Conservation (phyloP, 129 eudicot genomes). For the Lactuca sativa region DNA sequence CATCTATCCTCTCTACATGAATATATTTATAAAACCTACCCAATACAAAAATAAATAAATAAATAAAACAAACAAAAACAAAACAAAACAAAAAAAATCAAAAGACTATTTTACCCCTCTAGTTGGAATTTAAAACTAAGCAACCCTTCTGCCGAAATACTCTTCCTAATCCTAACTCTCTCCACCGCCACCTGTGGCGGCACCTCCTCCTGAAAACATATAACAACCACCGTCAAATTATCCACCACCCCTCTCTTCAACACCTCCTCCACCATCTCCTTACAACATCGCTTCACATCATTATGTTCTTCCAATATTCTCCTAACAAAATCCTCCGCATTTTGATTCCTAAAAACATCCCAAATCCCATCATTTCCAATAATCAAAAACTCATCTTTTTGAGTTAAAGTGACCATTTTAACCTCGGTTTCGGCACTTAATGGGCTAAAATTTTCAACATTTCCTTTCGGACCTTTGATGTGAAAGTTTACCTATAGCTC, state of each 20-base stretch:
- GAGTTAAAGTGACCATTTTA: slow-evolving; percentile 51
- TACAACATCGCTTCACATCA: slow-evolving; percentile 57
- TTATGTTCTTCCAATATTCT: slow-evolving; percentile 61
- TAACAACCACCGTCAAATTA: slow-evolving; percentile 67
- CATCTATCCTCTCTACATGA: slow-evolving; percentile 26
- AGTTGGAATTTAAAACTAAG: slow-evolving; percentile 52
- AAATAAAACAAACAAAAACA: too few relatives aligned
- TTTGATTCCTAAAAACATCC: slow-evolving; percentile 76
- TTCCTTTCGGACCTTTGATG: too few relatives aligned
- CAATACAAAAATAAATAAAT: too few relatives aligned
- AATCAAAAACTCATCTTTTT: slow-evolving; percentile 72
- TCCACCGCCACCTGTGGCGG: slow-evolving; percentile 49
- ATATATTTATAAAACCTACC: slow-evolving; percentile 38
- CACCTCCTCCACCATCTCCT: slow-evolving; percentile 69
- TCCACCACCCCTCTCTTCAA: slow-evolving; percentile 57
- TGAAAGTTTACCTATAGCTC: too few relatives aligned
- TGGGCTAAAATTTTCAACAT: slow-evolving; percentile 38
- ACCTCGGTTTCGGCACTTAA: slow-evolving; percentile 79
- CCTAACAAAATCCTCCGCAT: slow-evolving; percentile 71
- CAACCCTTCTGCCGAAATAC: slow-evolving; percentile 72
- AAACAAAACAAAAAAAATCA: too few relatives aligned
- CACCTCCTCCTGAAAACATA: slow-evolving; percentile 64
- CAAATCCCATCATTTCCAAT: slow-evolving; percentile 80
- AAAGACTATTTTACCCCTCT: slow-evolving; percentile 18
- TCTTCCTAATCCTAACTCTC: slow-evolving; percentile 49